phyloP scores from a whole-genome alignment of 805 yeast genomes.

The Hanseniaspora pseudoguilliermondii region DNA sequence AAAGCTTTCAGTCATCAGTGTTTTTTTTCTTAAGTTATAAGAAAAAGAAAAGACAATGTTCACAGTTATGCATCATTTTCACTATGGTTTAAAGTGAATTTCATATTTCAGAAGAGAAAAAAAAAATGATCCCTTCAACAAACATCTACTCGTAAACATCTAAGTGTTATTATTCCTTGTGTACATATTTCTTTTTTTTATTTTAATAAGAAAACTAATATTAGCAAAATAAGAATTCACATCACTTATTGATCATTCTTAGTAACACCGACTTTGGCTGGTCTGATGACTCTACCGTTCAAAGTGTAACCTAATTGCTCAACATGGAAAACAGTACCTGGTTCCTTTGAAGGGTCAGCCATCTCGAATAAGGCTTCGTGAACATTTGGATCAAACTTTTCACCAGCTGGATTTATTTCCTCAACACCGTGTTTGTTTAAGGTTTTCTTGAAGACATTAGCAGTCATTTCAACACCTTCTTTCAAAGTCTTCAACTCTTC shows the following conservation, averaged over 20 bases:
- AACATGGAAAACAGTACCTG: slow-evolving; percentile 85
- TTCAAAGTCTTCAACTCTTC: slow-evolving; percentile 59
- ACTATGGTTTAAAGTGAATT: too few species aligned
- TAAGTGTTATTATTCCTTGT: not conserved
- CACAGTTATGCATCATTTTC: too few species aligned
- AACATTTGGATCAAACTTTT: slow-evolving; percentile 75
- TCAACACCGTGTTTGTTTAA: slow-evolving; percentile 64
- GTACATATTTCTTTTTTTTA: not conserved
- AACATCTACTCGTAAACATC: too few species aligned
- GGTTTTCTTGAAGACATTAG: slow-evolving; percentile 73
- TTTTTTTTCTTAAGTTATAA: too few species aligned
- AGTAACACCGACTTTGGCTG: slow-evolving; percentile 92
- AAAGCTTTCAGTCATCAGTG: too few species aligned
- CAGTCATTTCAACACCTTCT: slow-evolving; percentile 86
- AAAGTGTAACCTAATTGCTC: slow-evolving; percentile 82
- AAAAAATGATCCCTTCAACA: too few species aligned
- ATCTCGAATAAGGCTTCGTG: slow-evolving; percentile 90
- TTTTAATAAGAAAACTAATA: not conserved
- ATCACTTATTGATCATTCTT: slow-evolving; percentile 30
- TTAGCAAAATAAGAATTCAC: not conserved
- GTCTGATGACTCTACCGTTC: slow-evolving; percentile 79
- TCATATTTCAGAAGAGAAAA: too few species aligned
- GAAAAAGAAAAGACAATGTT: too few species aligned
- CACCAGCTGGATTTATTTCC: slow-evolving; percentile 73
- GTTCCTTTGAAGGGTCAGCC: slow-evolving; percentile 75